phyloP scores from a whole-genome alignment of 768 basidiomycete species.

The Glaciozyma martinii region DNA sequence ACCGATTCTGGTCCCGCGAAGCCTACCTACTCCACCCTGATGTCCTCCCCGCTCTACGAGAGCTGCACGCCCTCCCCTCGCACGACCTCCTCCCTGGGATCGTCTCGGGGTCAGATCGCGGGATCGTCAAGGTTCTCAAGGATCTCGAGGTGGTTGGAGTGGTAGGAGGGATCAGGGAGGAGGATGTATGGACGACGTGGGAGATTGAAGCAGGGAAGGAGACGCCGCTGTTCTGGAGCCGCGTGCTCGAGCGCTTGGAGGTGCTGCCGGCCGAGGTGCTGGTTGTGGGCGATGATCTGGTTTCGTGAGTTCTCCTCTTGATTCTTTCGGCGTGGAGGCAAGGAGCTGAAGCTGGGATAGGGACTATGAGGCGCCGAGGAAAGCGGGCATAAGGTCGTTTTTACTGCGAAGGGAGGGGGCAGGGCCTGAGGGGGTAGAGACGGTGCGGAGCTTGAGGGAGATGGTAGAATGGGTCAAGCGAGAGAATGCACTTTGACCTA shows the following conservation, averaged over 20 bases:
- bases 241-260: slow-evolving; percentile 4
- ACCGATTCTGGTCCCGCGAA: slow-evolving; percentile 15
- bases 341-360: background rate
- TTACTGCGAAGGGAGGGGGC: background rate
- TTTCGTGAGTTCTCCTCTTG: slow-evolving; percentile 3
- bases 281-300: slow-evolving; percentile 21
- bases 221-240: slow-evolving; percentile 9
- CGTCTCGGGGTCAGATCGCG: slow-evolving; percentile 19
- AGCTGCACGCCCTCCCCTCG: background rate
- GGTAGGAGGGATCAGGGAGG: background rate
- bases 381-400: background rate
- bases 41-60: slow-evolving; percentile 6
- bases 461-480: no score
- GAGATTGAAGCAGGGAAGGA: slow-evolving; percentile 14
- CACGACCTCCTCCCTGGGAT: background rate
- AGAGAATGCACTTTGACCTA: no score
- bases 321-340: background rate
- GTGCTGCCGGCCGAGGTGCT: slow-evolving; percentile 10
- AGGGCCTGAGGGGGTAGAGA: no score
- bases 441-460: no score
- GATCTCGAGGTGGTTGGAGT: background rate
- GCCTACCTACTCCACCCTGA: slow-evolving; percentile 25
- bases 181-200: slow-evolving; percentile 21
- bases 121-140: slow-evolving; percentile 5
- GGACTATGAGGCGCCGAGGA: background rate